Evolutionary conservation across 257 asterid species (phyloP), one percentile per base, ranked within the genome.

Genomic region (Asclepias syriaca): DNA sequence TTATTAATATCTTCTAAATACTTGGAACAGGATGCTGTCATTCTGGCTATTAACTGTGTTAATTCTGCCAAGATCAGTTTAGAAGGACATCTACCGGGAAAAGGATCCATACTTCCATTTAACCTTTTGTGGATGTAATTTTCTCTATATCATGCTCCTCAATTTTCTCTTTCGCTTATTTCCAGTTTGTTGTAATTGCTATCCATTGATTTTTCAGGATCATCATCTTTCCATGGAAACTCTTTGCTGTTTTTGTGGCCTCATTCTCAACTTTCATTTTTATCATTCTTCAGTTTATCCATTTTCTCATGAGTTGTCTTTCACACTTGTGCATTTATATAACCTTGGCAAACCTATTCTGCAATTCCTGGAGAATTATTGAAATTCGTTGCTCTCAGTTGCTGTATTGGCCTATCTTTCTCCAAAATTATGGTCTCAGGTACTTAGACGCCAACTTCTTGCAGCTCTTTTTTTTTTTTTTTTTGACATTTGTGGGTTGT

Each of bases 391-490:
- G 94, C 84, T 86, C 88, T 63, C 97, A 92, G 74, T 79, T 95
- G 69, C 77, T 90, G 75, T 84, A 88, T 81, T 95, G 99, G 99
- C 97, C 99, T 24, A 75, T 90, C 80, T 76, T 82, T 77, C 95
- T 90, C 79, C 93, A 81, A 77, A 87, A 87, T 85, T 84, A 76
- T 71, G 83, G 82, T 80, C 72, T 81, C 80, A 88, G 98, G 99
- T 95, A 84, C 63, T 15, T 11, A 72, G 70, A 22, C 54, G 12
- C 12, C 29, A 63, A 18, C 10, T 58, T 66, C 68, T 50, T 60
- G 48, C 40, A 12, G 32, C 39, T 64, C 6, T 13, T 43, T 49
- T 32, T 57, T n/a, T 49, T 45, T 22, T 15, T 24, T 66, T 29
- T n/a, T 67, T 55, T 74, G 39, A 2, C 19, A 58, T 29, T 16